Percentiles rank a stretch among this genome's conserved stretches.
Evolutionary conservation across 2,329 filamentous ascomycete species (phyloP).

Genomic region (Aspergillus sp.): DNA sequence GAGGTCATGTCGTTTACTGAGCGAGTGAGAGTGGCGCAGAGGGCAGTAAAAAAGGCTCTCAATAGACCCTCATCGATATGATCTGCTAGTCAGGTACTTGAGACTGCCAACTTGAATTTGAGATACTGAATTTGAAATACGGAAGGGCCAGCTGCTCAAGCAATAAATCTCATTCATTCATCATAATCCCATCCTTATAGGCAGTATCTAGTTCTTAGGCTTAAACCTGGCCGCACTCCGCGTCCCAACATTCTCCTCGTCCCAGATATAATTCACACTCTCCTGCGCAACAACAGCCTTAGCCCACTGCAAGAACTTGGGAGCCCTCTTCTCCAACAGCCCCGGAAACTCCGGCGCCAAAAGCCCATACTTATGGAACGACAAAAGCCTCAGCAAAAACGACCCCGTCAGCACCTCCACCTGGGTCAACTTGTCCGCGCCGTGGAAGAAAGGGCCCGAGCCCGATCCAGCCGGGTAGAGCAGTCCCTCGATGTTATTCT

Average conservation of each 20-base stretch:
- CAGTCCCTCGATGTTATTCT: conserved; percentile 75
- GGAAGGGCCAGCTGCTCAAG: no score
- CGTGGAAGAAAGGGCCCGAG: conserved; percentile 61
- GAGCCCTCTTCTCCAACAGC: conserved; percentile 56
- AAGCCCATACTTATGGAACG: conserved; percentile 52
- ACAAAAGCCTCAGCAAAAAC: conserved; percentile 63
- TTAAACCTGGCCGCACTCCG: conserved; percentile 45
- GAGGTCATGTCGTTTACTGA: no score
- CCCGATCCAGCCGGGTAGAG: conserved; percentile 47
- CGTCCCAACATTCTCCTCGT: conserved; percentile 52
- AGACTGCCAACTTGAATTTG: no score
- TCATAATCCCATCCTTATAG: background rate
- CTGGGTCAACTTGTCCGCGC: conserved; percentile 64
- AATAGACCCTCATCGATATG: no score
- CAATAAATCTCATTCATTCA: no score
- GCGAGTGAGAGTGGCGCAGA: no score
- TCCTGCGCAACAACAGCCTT: conserved; percentile 59
- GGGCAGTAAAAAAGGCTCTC: no score
- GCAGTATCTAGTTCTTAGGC: background rate
- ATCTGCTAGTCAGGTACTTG: no score
- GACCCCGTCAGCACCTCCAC: conserved; percentile 62
- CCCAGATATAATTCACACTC: conserved; percentile 65
- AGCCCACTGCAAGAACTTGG: conserved; percentile 68
- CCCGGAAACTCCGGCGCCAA: conserved; percentile 50
- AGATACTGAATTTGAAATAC: no score